Percentiles rank a stretch among this genome's conserved stretches.
These are phyloP conservation scores for Cenococcum geophilum DNA, from an alignment of 495 filamentous ascomycete species.

Conservation along the genomic window DNA sequence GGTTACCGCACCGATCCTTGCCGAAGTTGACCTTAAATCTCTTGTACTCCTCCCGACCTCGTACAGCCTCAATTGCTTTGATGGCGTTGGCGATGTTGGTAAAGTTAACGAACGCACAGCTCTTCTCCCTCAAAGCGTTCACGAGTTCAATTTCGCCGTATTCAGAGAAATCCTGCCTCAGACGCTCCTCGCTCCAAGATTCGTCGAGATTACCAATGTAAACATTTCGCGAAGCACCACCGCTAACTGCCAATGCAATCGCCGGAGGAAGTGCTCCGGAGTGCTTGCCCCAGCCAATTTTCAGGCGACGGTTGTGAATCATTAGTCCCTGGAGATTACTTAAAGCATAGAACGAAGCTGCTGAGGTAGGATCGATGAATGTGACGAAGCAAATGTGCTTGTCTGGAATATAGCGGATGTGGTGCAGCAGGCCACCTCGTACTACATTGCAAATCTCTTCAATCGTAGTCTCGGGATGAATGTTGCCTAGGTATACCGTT, in stretches of 20 bases:
- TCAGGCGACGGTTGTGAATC: slow-evolving; percentile 96
- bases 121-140: slow-evolving; percentile 95
- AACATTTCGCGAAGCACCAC: slow-evolving; percentile 91
- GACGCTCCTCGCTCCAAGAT: slow-evolving; percentile 89
- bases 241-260: slow-evolving; percentile 92
- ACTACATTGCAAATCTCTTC: slow-evolving; percentile 69
- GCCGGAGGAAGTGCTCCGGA: slow-evolving; percentile 94
- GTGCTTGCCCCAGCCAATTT: slow-evolving; percentile 99
- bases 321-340: slow-evolving; percentile 96
- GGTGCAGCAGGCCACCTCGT: slow-evolving; percentile 58
- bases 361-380: slow-evolving; percentile 97
- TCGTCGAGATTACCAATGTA: slow-evolving; percentile 98
- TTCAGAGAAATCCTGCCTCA: slow-evolving; percentile 94
- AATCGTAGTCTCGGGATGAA: slow-evolving; percentile 96
- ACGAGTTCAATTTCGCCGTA: slow-evolving; percentile 98
- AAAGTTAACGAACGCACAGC: slow-evolving; percentile 98
- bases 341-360: slow-evolving; percentile 93
- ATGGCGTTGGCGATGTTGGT: slow-evolving; percentile 99
- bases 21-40: slow-evolving; percentile 99
- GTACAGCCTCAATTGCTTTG: slow-evolving; percentile 95
- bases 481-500: slow-evolving; percentile 97
- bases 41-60: slow-evolving; percentile 90
- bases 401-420: slow-evolving; percentile 98
- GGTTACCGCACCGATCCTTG: slow-evolving; percentile 96
- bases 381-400: slow-evolving; percentile 99